A percentile compares a stretch with the other conserved stretches of the same genome.
These are phyloP conservation scores for Pseudogymnoascus sp. DNA, from an alignment of 2,329 filamentous ascomycete species.

Conservation along the genomic window DNA sequence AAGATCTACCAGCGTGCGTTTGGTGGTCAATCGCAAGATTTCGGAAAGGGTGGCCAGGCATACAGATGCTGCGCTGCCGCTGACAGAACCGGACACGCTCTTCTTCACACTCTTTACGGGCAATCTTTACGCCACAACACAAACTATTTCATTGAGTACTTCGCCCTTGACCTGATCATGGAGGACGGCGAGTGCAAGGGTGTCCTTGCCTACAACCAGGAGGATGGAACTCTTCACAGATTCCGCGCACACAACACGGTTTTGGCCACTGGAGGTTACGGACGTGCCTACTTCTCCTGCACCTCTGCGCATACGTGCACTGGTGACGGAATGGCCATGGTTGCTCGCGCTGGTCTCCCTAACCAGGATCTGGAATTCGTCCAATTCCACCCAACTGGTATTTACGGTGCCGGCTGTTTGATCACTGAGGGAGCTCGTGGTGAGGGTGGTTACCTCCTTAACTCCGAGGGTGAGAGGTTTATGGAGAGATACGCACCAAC, in stretches of 20 bases:
- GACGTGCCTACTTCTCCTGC: slow-evolving; percentile 96
- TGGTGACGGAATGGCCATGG: slow-evolving; percentile 99
- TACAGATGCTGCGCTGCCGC: slow-evolving; percentile 96
- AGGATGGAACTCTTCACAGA: slow-evolving; percentile 94
- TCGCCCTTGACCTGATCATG: slow-evolving; percentile 95
- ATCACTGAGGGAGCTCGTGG: slow-evolving; percentile 97
- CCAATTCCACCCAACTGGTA: slow-evolving; percentile 98
- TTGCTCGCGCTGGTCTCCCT: slow-evolving; percentile 90
- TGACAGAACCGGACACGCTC: slow-evolving; percentile 92
- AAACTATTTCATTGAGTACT: slow-evolving; percentile 99
- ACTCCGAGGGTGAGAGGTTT: slow-evolving; percentile 96
- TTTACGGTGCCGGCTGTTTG: slow-evolving; percentile 95
- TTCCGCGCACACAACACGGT: slow-evolving; percentile 97
- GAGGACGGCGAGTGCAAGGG: slow-evolving; percentile 94
- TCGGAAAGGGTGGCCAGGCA: slow-evolving; percentile 92
- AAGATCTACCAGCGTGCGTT: slow-evolving; percentile 98
- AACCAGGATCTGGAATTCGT: slow-evolving; percentile 99
- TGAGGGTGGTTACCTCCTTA: slow-evolving; percentile 95
- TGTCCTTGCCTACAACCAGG: slow-evolving; percentile 96
- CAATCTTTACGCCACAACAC: slow-evolving; percentile 96
- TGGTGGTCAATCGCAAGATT: slow-evolving; percentile 93
- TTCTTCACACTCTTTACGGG: slow-evolving; percentile 96
- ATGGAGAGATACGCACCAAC: slow-evolving; percentile 99
- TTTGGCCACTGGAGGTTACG: slow-evolving; percentile 92
- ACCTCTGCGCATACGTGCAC: slow-evolving; percentile 98